Percentiles rank a stretch among this genome's conserved stretches.
These are phyloP conservation scores for Scytalidium sp. DNA, from an alignment of 2,329 filamentous ascomycete species.

Conservation along the genomic window DNA sequence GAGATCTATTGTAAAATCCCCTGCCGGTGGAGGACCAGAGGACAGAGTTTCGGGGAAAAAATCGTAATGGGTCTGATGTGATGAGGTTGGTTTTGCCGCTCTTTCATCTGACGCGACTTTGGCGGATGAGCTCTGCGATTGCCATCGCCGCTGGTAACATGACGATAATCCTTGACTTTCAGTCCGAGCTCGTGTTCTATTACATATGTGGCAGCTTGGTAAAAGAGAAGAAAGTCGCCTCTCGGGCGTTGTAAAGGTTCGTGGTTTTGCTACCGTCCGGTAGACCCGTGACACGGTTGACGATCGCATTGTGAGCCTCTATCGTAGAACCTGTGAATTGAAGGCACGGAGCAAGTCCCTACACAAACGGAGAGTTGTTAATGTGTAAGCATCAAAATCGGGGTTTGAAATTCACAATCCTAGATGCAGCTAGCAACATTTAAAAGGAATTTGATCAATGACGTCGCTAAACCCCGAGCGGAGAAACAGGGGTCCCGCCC, in stretches of 20 bases:
- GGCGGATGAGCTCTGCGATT: background rate
- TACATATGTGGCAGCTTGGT: constrained; percentile 9
- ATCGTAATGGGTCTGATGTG: constrained; percentile 67
- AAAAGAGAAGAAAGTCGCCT: background rate
- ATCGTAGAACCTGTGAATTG: too few species aligned
- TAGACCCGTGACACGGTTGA: constrained; percentile 7
- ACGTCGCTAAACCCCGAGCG: background rate
- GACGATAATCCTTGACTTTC: background rate
- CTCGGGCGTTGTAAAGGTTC: constrained; percentile 6
- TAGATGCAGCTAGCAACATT: background rate
- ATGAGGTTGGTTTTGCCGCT: constrained; percentile 7
- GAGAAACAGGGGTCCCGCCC: background rate
- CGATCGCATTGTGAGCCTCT: constrained; percentile 11
- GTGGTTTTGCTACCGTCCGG: constrained; percentile 4
- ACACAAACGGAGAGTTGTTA: too few species aligned
- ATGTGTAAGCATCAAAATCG: background rate
- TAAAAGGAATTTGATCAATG: background rate
- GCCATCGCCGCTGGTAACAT: background rate
- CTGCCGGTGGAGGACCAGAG: constrained; percentile 70
- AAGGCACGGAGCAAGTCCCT: too few species aligned
- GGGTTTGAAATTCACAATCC: background rate
- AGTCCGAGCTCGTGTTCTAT: background rate
- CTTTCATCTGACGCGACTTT: background rate
- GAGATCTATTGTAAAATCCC: constrained; percentile 72
- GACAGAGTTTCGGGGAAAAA: constrained; percentile 83